Conservation (phyloP, 306 rosid species). For the Vigna hirtella region DNA sequence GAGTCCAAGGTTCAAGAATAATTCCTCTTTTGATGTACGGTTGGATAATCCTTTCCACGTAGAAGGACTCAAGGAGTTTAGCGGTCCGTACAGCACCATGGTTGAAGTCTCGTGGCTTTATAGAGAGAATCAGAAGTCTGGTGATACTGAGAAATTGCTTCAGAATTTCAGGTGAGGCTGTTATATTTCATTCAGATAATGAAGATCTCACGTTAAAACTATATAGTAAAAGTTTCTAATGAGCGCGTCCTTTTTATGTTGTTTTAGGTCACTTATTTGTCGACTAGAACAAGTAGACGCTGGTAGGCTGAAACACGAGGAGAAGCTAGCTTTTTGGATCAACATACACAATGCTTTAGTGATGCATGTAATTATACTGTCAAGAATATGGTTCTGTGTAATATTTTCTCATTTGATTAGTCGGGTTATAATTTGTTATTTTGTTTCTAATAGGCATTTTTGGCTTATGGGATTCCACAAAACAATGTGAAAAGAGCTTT, state of each 20-base stretch:
- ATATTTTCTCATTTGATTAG: constrained; percentile 34
- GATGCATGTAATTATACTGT: constrained; percentile 81
- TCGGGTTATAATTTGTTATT: constrained; percentile 32
- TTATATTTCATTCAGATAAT: constrained; percentile 6
- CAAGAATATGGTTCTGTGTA: constrained; percentile 16
- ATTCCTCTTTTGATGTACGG: constrained; percentile 73
- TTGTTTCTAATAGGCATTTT: constrained; percentile 74
- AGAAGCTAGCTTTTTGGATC: constrained; percentile 97
- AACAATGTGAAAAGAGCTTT: constrained; percentile 80
- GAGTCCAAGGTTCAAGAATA: constrained; percentile 83
- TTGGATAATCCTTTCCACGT: constrained; percentile 91
- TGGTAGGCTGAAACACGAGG: constrained; percentile 77
- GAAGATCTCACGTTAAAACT: constrained; percentile 5
- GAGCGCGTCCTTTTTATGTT: constrained; percentile 31
- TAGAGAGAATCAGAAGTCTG: constrained; percentile 73
- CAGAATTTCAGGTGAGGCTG: constrained; percentile 84
- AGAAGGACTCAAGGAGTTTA: constrained; percentile 91
- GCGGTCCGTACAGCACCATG: constrained; percentile 99
- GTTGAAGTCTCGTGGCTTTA: constrained; percentile 93
- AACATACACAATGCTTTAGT: constrained; percentile 94
- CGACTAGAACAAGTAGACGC: constrained; percentile 83
- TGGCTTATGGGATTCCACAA: constrained; percentile 97
- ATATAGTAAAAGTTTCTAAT: constrained; percentile 24
- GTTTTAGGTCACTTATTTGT: constrained; percentile 75
- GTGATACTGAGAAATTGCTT: constrained; percentile 71